These are phyloP conservation scores for Rhododendron griersonianum DNA, from an alignment of 148 eudicot species.

Conservation along the genomic window DNA sequence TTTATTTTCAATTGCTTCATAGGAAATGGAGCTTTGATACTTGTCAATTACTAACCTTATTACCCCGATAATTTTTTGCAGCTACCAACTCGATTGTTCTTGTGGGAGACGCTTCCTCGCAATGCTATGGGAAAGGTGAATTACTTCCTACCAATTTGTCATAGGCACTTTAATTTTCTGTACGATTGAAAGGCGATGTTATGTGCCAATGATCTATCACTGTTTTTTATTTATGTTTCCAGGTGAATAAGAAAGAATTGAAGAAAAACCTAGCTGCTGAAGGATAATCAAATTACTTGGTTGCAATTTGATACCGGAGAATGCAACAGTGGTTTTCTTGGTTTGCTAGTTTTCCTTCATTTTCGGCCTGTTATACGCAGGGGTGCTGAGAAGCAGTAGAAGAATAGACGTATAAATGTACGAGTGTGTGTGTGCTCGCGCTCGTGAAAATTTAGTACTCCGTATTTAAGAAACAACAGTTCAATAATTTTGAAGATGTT, in stretches of 20 bases:
- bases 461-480: not conserved
- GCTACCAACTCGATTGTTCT: slow-evolving; percentile 72
- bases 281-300: not conserved
- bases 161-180: not conserved
- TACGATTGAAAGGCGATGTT: not conserved
- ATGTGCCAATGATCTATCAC: not conserved
- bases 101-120: slow-evolving; percentile 93
- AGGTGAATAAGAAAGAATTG: slow-evolving; percentile 74
- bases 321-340: not conserved
- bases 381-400: not conserved
- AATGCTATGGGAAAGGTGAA: slow-evolving; percentile 99
- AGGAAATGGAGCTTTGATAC: not conserved
- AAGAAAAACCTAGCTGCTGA: slow-evolving; percentile 19
- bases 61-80: slow-evolving; percentile 20
- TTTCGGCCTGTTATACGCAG: not conserved
- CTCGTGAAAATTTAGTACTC: not conserved
- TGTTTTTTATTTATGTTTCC: slow-evolving; percentile 9
- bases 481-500: not conserved
- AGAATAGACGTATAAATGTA: not conserved
- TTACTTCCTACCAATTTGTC: not conserved
- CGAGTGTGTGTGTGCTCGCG: not conserved
- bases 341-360: not conserved
- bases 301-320: not conserved
- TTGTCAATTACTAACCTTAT: not conserved
- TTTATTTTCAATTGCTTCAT: not conserved